Evolutionary conservation across 169 alveolate genomes (phyloP), one percentile per base, ranked within the genome.

Genomic region (Fabrea salina): DNA sequence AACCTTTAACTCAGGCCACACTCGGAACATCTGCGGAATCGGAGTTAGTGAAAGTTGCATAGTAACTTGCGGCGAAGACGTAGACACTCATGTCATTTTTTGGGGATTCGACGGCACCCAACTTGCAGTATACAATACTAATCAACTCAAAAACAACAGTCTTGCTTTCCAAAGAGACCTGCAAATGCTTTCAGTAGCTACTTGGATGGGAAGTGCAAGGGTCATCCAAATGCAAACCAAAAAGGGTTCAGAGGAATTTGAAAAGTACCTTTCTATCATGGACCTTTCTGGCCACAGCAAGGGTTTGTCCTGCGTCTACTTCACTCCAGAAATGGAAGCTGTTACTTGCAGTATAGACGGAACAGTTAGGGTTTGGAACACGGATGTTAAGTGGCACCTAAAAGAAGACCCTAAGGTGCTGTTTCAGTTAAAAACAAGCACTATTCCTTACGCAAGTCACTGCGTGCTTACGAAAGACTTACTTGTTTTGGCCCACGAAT

Each of bases 171-270:
- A 25, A 16, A 35, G 32, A 35, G 74, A 61, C 3, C 25, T 30
- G 25, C 11, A 37, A 61, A 33, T 61, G 5, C 39, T 61, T 37
- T 61, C 74, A 1, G 39, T 61, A 7, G 74, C 50, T 1, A 61
- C 74, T 30, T 61, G 74, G 74, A 8, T 61, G 13, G 74, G 74
- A 8, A 61, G 74, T 35, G 74, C 74, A 16, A 13, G 49, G 13
- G 50, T 61, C 0, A n/a, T 61, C 13, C 30, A 61, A 25, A 33
- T 61, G 8, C 0, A 13, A 16, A 0, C 16, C 8, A 51, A 25
- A 11, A 61, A 61, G 50, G 39, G 39, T 16, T 35, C 74, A 1
- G 51, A 35, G 39, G 32, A 22, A 1, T 61, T 33, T 37, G 11
- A 16, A 11, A 30, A 30, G 50, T 13, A 33, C 39, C 41, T 19